Percentiles rank a stretch among this genome's conserved stretches.
These are phyloP conservation scores for Colletotrichum gloeosporioides DNA, from an alignment of 2,329 filamentous ascomycete genomes.

Conservation along the genomic window DNA sequence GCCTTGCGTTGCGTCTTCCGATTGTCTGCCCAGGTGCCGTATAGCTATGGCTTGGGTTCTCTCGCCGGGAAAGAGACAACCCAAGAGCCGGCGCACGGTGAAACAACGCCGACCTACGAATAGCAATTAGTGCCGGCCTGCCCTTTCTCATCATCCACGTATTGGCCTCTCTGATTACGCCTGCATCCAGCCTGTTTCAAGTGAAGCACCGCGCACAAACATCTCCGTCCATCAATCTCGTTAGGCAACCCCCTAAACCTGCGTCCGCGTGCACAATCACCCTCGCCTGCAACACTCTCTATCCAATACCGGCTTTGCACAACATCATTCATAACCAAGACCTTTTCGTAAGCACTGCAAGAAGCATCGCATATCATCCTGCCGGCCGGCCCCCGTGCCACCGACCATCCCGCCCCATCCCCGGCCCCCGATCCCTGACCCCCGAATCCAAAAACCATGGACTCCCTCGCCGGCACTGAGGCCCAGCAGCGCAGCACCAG, in stretches of 20 bases:
- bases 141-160: neutral
- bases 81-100: neutral
- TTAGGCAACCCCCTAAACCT: neutral
- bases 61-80: neutral
- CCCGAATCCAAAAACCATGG: neutral
- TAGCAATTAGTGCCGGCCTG: neutral
- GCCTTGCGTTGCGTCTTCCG: neutral
- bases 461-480: neutral
- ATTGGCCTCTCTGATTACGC: neutral
- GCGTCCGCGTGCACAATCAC: neutral
- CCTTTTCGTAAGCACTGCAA: neutral
- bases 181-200: conserved; percentile 6
- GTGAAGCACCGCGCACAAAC: conserved; percentile 14
- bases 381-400: neutral
- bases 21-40: neutral
- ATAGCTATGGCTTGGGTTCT: neutral
- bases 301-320: neutral
- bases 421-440: neutral
- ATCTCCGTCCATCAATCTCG: neutral
- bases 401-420: neutral
- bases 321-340: neutral
- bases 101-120: neutral
- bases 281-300: neutral
- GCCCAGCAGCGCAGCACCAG: neutral
- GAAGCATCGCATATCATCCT: neutral